Evolutionary conservation across 768 basidiomycete genomes (phyloP).

Genomic region (Hericium erinaceus): DNA sequence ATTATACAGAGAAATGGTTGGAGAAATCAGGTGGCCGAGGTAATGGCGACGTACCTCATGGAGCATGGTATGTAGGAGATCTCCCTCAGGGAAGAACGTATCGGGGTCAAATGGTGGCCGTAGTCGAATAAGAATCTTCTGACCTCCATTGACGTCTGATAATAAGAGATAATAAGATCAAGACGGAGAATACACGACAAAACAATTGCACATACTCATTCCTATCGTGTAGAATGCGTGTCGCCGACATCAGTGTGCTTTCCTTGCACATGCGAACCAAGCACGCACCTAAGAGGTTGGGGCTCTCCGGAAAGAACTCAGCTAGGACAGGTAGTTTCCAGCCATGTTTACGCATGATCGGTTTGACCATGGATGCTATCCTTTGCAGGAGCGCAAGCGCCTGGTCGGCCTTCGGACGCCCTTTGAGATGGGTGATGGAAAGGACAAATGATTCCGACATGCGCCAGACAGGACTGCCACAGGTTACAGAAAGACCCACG

Average conservation of each 20-base stretch:
- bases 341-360: slow-evolving; percentile 80
- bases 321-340: slow-evolving; percentile 76
- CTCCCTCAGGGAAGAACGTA: slow-evolving; percentile 67
- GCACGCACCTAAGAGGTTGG: slow-evolving; percentile 60
- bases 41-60: slow-evolving; percentile 53
- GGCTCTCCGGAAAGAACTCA: slow-evolving; percentile 80
- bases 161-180: slow-evolving; percentile 5
- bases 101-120: slow-evolving; percentile 60
- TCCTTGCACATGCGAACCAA: no score
- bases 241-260: background rate
- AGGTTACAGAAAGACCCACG: no score
- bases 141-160: slow-evolving; percentile 66
- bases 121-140: slow-evolving; percentile 77
- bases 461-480: background rate
- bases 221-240: slow-evolving; percentile 4
- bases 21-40: background rate
- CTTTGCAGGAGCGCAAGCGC: slow-evolving; percentile 61
- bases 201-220: slow-evolving; percentile 11
- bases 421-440: slow-evolving; percentile 64
- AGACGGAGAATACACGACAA: background rate
- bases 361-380: slow-evolving; percentile 77
- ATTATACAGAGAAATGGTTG: background rate
- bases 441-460: slow-evolving; percentile 56
- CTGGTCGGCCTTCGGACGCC: slow-evolving; percentile 53
- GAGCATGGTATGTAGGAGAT: slow-evolving; percentile 77